Evolutionary conservation across 73 alveolate genomes (phyloP).

Genomic region (Urostyla sp.): DNA sequence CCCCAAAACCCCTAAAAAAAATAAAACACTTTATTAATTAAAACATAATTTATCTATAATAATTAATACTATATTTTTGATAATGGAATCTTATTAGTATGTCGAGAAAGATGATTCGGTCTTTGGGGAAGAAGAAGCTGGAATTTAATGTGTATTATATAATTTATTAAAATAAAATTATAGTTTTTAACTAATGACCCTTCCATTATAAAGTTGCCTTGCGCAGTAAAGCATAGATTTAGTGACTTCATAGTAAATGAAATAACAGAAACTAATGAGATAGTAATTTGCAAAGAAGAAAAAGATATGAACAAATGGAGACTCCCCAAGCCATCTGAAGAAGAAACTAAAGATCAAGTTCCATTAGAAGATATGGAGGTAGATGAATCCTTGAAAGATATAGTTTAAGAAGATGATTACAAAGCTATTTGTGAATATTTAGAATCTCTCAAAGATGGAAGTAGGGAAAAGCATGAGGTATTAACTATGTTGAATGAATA

Average conservation of each 20-base stretch:
- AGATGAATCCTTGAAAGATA: constrained; percentile 15
- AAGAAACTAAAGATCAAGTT: not conserved
- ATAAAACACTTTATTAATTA: no score
- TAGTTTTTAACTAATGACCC: constrained; percentile 51
- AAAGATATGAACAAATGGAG: constrained; percentile 69
- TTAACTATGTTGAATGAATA: constrained; percentile 39
- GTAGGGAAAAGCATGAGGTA: constrained; percentile 46
- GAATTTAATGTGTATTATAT: no score
- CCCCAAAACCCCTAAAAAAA: no score
- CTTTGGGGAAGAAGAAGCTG: constrained; percentile 53
- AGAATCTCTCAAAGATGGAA: constrained; percentile 70
- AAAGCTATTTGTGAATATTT: constrained; percentile 56
- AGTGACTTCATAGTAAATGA: constrained; percentile 97
- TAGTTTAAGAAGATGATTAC: constrained; percentile 66
- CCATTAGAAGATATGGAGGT: constrained; percentile 60
- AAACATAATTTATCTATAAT: no score
- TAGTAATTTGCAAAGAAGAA: constrained; percentile 74
- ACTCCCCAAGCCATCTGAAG: constrained; percentile 16
- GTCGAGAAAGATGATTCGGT: no score
- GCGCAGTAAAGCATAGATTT: constrained; percentile 90
- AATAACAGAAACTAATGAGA: constrained; percentile 87
- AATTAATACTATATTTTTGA: no score
- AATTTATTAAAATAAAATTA: no score
- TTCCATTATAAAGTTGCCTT: constrained; percentile 61
- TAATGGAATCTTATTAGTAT: no score